These are phyloP conservation scores for Russula dissimulans DNA, from an alignment of 768 basidiomycete species.

Conservation along the genomic window DNA sequence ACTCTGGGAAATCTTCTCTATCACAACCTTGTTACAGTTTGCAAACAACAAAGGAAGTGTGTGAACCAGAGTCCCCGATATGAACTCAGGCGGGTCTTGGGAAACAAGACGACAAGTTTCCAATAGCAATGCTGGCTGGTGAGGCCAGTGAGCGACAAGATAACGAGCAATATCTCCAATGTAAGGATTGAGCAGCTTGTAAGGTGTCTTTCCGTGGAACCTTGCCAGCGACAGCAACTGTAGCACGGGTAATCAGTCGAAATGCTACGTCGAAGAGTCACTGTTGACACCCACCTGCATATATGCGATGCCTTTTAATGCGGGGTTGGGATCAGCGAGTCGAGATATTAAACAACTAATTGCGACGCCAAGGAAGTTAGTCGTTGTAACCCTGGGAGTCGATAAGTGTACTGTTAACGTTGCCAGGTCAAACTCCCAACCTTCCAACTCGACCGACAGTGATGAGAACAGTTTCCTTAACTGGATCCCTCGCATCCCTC, in stretches of 20 bases:
- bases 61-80: slow-evolving; percentile 50
- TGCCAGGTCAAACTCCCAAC: slow-evolving; percentile 23
- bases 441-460: slow-evolving; percentile 47
- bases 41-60: slow-evolving; percentile 67
- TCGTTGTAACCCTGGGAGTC: slow-evolving; percentile 35
- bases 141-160: slow-evolving; percentile 47
- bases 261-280: slow-evolving; percentile 7
- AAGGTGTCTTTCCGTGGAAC: slow-evolving; percentile 49
- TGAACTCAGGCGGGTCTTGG: slow-evolving; percentile 47
- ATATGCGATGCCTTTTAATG: slow-evolving; percentile 59
- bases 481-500: slow-evolving; percentile 26
- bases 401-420: not conserved
- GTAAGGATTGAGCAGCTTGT: slow-evolving; percentile 61
- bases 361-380: slow-evolving; percentile 47
- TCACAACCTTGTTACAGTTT: slow-evolving; percentile 43
- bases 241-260: slow-evolving; percentile 9
- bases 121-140: slow-evolving; percentile 46
- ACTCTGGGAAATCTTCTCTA: slow-evolving; percentile 53
- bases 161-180: slow-evolving; percentile 58
- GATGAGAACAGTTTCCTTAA: slow-evolving; percentile 58
- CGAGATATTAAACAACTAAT: slow-evolving; percentile 57
- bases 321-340: slow-evolving; percentile 56
- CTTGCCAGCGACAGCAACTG: slow-evolving; percentile 55
- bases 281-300: slow-evolving; percentile 42
- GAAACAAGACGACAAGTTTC: slow-evolving; percentile 67